These are phyloP conservation scores for Juncus effusus DNA, from an alignment of 176 grass and related monocot species.

Conservation along the genomic window DNA sequence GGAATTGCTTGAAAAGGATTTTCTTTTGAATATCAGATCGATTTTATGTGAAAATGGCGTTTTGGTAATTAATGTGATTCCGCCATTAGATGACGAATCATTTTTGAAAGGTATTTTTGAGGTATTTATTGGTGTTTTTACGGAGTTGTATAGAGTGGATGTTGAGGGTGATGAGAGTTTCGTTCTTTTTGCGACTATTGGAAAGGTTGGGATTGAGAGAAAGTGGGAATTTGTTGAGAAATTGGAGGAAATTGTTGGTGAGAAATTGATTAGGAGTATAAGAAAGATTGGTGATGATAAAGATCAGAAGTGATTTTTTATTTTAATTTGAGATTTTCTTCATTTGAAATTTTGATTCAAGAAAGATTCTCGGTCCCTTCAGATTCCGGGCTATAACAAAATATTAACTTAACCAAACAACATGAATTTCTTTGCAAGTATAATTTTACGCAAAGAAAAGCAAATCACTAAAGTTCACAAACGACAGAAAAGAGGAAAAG, in stretches of 20 bases:
- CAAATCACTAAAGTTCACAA: no score
- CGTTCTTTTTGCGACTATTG: slow-evolving; percentile 44
- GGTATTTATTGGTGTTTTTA: slow-evolving; percentile 44
- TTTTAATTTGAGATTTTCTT: no score
- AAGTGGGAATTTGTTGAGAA: slow-evolving; percentile 29
- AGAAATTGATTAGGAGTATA: slow-evolving; percentile 34
- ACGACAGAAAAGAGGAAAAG: no score
- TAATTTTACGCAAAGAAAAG: no score
- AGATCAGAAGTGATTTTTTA: no score
- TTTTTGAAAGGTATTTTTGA: slow-evolving; percentile 55
- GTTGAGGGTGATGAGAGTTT: slow-evolving; percentile 67
- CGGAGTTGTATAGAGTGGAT: slow-evolving; percentile 67
- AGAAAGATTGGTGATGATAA: slow-evolving; percentile 31
- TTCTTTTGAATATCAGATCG: slow-evolving; percentile 39
- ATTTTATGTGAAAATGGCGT: slow-evolving; percentile 45
- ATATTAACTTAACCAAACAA: no score
- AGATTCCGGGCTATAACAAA: no score
- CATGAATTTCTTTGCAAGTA: no score
- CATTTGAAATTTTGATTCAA: no score
- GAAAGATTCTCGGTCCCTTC: no score
- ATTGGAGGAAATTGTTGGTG: slow-evolving; percentile 41
- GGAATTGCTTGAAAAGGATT: slow-evolving; percentile 42
- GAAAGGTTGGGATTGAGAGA: background rate
- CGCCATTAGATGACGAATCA: slow-evolving; percentile 41
- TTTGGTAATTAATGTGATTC: slow-evolving; percentile 74